These are phyloP conservation scores for Saccharata proteae DNA, from an alignment of 2,329 filamentous ascomycete genomes.

Conservation along the genomic window DNA sequence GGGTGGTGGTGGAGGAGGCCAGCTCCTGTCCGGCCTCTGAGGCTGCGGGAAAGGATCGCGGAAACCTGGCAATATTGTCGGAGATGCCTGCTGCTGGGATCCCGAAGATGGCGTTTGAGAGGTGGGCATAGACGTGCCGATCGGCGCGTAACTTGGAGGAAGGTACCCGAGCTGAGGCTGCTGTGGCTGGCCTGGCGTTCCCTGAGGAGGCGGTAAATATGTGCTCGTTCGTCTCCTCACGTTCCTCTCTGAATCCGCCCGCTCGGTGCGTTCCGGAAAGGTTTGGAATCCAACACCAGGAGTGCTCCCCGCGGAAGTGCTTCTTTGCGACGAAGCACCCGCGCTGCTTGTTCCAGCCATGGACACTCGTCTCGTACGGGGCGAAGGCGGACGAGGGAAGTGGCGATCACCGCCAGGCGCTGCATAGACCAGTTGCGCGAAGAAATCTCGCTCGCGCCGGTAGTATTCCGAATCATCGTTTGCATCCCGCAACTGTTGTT, in stretches of 20 bases:
- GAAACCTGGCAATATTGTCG: conserved; percentile 11
- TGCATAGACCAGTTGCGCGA: conserved; percentile 52
- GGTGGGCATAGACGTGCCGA: too few species aligned
- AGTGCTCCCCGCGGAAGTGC: conserved; percentile 6
- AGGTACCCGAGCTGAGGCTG: conserved; percentile 8
- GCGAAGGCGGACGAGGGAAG: conserved; percentile 32
- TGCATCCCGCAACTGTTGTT: conserved; percentile 56
- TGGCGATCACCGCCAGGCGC: conserved; percentile 41
- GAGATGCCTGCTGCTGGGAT: conserved; percentile 7
- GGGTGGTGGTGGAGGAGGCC: conserved; percentile 10
- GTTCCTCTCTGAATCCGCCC: conserved; percentile 20
- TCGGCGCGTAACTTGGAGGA: too few species aligned
- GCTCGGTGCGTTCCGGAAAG: conserved; percentile 17
- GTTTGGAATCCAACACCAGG: conserved; percentile 14
- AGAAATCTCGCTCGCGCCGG: conserved; percentile 57
- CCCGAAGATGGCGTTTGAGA: too few species aligned
- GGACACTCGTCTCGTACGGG: conserved; percentile 23
- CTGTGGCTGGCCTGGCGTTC: conserved; percentile 12
- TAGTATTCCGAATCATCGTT: conserved; percentile 62
- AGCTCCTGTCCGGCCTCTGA: conserved; percentile 17
- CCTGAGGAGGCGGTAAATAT: conserved; percentile 20
- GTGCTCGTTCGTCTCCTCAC: conserved; percentile 24
- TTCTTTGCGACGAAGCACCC: conserved; percentile 5
- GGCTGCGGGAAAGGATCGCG: conserved; percentile 13
- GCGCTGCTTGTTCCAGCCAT: conserved; percentile 5